Conservation (phyloP, 306 rosid genomes). For the Corylus americana region DNA sequence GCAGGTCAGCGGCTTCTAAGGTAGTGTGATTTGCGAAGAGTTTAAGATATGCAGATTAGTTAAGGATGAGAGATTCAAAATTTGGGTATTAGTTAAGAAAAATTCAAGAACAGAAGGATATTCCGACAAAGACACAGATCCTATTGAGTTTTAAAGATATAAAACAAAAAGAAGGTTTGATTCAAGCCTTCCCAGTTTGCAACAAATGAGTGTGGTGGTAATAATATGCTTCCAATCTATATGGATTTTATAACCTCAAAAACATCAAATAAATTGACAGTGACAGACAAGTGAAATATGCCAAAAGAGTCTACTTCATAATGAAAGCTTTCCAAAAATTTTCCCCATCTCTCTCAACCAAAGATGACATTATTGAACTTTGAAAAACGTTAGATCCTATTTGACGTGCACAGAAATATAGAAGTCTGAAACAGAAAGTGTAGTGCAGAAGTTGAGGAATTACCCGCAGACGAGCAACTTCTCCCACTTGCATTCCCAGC, state of each 20-base stretch:
- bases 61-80: neutral
- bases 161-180: neutral
- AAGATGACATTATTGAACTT: neutral
- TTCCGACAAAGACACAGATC: neutral
- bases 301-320: neutral
- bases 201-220: neutral
- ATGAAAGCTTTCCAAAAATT: neutral
- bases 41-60: neutral
- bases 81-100: neutral
- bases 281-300: neutral
- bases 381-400: neutral
- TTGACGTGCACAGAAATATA: neutral
- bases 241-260: neutral
- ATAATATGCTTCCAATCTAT: neutral
- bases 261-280: neutral
- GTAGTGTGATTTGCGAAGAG: neutral
- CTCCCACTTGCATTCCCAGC: conserved; percentile 83
- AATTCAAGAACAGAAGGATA: neutral
- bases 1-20: neutral
- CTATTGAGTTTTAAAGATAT: neutral
- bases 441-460: conserved; percentile 13
- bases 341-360: neutral
- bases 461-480: conserved; percentile 97
- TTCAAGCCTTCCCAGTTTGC: neutral
- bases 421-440: conserved; percentile 5